These are phyloP conservation scores for Wickerhamiella kurtzmanii DNA, from an alignment of 805 yeast species.

Conservation along the genomic window DNA sequence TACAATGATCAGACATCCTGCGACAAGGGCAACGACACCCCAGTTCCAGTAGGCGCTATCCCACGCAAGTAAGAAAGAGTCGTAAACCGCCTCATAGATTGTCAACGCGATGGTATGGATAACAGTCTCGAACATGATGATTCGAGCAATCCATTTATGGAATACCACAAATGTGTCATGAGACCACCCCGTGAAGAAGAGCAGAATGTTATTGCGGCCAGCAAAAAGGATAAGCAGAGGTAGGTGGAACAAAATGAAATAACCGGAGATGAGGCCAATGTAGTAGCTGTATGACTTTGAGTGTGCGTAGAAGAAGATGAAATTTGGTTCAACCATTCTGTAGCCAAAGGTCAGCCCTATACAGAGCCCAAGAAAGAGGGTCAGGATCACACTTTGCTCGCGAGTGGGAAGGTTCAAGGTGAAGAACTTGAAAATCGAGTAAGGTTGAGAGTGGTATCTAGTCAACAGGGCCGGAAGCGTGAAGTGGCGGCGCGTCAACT, in stretches of 20 bases:
- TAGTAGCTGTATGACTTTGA: constrained; percentile 3
- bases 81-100: constrained; percentile 7
- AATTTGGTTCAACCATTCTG: constrained; percentile 6
- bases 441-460: constrained; percentile 1
- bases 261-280: constrained; percentile 13
- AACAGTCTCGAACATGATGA: constrained; percentile 15
- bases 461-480: background rate
- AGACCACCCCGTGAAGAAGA: constrained; percentile 45
- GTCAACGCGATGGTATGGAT: constrained; percentile 17
- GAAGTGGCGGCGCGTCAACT: background rate
- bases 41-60: constrained; percentile 13
- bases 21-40: constrained; percentile 18
- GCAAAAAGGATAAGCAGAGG: constrained; percentile 33
- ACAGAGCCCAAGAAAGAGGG: constrained; percentile 25
- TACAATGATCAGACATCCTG: constrained; percentile 30
- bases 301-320: constrained; percentile 3
- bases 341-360: constrained; percentile 20
- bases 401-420: constrained; percentile 28
- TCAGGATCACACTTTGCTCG: constrained; percentile 26
- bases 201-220: constrained; percentile 57
- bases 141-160: constrained; percentile 32
- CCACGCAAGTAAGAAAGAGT: constrained; percentile 11
- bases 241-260: constrained; percentile 11
- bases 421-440: background rate
- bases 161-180: constrained; percentile 43